Base-by-base conservation (phyloP, 352 stramenopile species). In the Elongisporangium anandrum region DNA sequence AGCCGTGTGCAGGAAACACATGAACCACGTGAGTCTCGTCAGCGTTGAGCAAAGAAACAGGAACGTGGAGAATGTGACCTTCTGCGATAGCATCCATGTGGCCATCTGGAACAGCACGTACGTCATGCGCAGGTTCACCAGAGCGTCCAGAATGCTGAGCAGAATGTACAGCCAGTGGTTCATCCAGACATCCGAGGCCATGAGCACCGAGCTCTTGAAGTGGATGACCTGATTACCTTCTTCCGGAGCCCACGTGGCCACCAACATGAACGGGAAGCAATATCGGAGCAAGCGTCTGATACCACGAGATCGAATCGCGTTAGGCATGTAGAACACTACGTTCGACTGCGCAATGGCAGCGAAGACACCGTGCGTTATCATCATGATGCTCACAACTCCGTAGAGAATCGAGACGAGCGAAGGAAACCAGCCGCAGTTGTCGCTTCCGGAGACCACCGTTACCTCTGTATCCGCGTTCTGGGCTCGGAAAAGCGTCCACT, bases 101-200 rank as follows among this genome's bases (percentile, higher is more conserved):
- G 63, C 72, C 50, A 70, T 62, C 29, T 73, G 34, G 16, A 72
- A 57, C 8, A 74, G 56, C 13, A 72, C 60, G 51, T 81, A 81
- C 1, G 62, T 76, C 50, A 66, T 64, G 8, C 64, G 63, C 12
- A 71, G 56, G 49, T 67, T 78, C 12, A 54, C 45, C 16, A 76
- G 26, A n/a, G 69, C 50, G 23, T 78, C 72, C 1, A 71, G 26
- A 19, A 77, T 76, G 49, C 69, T 81, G 2, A 81, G 52, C 15
- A 21, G 17, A 41, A 81, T 76, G 60, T 78, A 78, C 13, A 81
- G 52, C 72, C 72, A 78, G 54, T 81, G 63, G 54, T 78, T 78
- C 59, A 72, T 70, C 72, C 72, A 81, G 16, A 75, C 22, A 45
- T 81, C 69, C 47, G 69, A 76, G 2, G 64, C 72, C 53, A 73